Evolutionary conservation across 345 rosid species (phyloP).

Genomic region (rapeseed (Brassica napus)): DNA sequence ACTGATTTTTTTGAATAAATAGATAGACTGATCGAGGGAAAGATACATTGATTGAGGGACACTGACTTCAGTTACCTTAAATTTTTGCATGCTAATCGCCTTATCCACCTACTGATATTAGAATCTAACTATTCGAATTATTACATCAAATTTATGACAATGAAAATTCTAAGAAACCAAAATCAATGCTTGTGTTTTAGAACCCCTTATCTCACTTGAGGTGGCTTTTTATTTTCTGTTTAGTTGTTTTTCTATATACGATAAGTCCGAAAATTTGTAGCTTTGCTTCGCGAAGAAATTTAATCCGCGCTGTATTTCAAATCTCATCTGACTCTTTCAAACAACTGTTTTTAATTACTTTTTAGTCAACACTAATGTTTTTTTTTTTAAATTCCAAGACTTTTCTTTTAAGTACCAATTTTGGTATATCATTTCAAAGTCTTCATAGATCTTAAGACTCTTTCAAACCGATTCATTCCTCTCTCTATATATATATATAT

Average conservation of each 20-base stretch:
- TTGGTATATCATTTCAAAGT: not conserved
- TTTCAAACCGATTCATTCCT: not conserved
- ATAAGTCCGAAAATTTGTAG: not conserved
- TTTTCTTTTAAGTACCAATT: not conserved
- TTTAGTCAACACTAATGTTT: not conserved
- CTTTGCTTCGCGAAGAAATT: not conserved
- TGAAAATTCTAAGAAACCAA: not conserved
- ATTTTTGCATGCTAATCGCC: not conserved
- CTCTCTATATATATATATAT: not conserved
- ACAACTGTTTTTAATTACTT: not conserved
- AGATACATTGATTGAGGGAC: not conserved
- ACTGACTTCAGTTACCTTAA: not conserved
- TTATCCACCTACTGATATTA: not conserved
- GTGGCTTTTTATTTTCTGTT: not conserved
- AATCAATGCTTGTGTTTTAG: not conserved
- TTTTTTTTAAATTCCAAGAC: not conserved
- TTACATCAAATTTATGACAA: not conserved
- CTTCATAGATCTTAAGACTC: not conserved
- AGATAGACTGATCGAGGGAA: not conserved
- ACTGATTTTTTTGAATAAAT: not conserved
- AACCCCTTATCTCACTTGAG: not conserved
- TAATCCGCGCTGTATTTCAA: not conserved
- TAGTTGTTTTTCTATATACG: not conserved
- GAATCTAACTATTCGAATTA: not conserved
- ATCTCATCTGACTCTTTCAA: conserved; percentile 23